phyloP scores from a whole-genome alignment of 495 filamentous ascomycete genomes.

The Choiromyces venosus region DNA sequence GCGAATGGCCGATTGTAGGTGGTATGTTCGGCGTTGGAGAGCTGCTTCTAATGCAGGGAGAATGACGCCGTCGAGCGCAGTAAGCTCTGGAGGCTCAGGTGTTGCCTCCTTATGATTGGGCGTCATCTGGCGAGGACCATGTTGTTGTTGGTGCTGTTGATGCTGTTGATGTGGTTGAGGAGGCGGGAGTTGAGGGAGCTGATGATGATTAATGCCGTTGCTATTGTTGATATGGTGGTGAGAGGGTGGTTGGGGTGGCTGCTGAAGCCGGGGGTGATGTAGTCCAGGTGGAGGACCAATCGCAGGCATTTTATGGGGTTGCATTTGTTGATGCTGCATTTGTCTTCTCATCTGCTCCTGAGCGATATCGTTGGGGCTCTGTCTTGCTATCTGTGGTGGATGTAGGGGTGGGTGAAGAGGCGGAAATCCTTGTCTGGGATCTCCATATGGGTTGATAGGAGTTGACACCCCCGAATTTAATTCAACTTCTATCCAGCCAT shows the following conservation, averaged over 20 bases:
- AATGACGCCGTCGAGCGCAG: conserved; percentile 72
- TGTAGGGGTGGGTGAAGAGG: background rate
- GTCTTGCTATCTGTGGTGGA: conserved; percentile 32
- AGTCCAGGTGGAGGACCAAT: conserved; percentile 37
- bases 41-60: conserved; percentile 86
- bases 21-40: conserved; percentile 68
- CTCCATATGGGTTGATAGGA: conserved; percentile 23
- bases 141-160: conserved; percentile 12
- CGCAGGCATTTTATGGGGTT: conserved; percentile 25
- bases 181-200: conserved; percentile 30
- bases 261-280: conserved; percentile 33
- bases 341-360: conserved; percentile 40
- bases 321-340: conserved; percentile 32
- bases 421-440: conserved; percentile 29
- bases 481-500: conserved; percentile 32
- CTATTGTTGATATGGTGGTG: conserved; percentile 19
- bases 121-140: conserved; percentile 2
- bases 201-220: conserved; percentile 26
- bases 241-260: conserved; percentile 32
- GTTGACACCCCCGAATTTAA: conserved; percentile 28
- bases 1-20: conserved; percentile 52
- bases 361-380: conserved; percentile 35
- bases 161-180: conserved; percentile 2
- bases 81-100: conserved; percentile 37
- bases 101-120: conserved; percentile 23